Evolutionary conservation across 495 filamentous ascomycete genomes (phyloP), one percentile per base, ranked within the genome.

Genomic region (Penicillium ochrochloron): DNA sequence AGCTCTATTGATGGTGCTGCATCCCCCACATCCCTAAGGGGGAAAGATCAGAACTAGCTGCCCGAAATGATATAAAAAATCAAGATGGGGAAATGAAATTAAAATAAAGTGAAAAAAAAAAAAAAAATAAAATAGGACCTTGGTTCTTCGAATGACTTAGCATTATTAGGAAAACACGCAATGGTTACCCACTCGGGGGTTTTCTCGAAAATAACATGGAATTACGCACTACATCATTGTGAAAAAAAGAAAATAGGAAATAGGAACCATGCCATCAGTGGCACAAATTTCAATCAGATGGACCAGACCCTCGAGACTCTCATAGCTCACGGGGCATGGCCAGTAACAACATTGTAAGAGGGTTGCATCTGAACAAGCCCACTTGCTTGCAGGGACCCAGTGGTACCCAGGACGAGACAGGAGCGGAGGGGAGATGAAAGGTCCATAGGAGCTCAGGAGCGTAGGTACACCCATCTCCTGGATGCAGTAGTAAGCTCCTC

Each of bases 11-110:
- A 68, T 35, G 39, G 51, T 44, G 25, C 3, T 64, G 57, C 62
- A 63, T 67, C 66, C 71, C 71, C 71, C 71, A 72, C 69, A 70
- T 73, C 62, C 66, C 61, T 39, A 71, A 68, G 63, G 71, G 62
- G 64, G 65, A 59, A 62, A 64, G 33, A 3, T 14, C 46, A 57
- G 53, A 70, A 61, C 39, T 21, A 62, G 39, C 44, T 5, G 25
- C 25, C 14, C 25, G 6, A 27, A 52, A 31, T 52, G 2, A 52
- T 31, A 31, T 14, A 15, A 7, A 21, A 48, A 48, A 25, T 11
- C 7, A 60, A 19, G 7, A 19, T 19, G 17, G 19, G n/a, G 5
- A 21, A 23, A 25, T 23, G 27, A 23, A 31, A 14, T 11, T 5
- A 54, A 57, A 41, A 17, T 57, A 61, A 33, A n/a, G n/a, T 25